Base-by-base conservation (phyloP, 331 rosid species). In the Saraca asoca region DNA sequence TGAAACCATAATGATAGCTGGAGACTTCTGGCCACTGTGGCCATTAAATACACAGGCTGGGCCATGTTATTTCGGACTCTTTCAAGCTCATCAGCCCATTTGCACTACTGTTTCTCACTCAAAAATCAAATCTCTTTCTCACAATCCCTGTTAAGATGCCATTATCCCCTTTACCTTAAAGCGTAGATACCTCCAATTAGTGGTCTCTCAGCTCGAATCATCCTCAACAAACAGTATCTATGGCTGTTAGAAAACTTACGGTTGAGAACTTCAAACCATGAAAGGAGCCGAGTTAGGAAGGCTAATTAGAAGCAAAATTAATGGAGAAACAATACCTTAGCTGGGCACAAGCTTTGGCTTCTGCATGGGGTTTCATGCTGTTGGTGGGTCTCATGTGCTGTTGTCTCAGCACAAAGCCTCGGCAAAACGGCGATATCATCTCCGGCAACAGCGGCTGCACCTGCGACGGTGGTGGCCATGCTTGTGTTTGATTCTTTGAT, bases 361-460 rank as follows among this genome's bases (percentile, higher is more conserved):
- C 82, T 0, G 97, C 82, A 19, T 85, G 85, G 84, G 88, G 91
- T 33, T 69, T 91, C 67, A 85, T 91, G 82, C 34, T 86, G 73
- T 49, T 91, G 71, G 69, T 86, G 34, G 96, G 83, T 69, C 84
- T 91, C 44, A 10, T 78, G 51, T 86, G 96, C 65, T 88, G 90
- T 65, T 91, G 97, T 56, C 95, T 91, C 71, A 78, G 87, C 78
- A 86, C 90, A 60, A 85, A 81, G 46, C 95, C 87, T 13, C 77
- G 73, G 51, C 94, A 66, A 11, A 73, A 70, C 6, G 68, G 63
- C 51, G 83, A 76, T 19, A 14, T 50, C 34, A 15, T 59, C 72
- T 19, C 80, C 2, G 82, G 79, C 61, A 78, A 51, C 20, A 76
- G 76, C 17, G 76, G 94, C 64, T 88, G 88, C 73, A 74, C 83